These are phyloP conservation scores for Fusarium sp. DNA, from an alignment of 2,329 filamentous ascomycete species.

Conservation along the genomic window DNA sequence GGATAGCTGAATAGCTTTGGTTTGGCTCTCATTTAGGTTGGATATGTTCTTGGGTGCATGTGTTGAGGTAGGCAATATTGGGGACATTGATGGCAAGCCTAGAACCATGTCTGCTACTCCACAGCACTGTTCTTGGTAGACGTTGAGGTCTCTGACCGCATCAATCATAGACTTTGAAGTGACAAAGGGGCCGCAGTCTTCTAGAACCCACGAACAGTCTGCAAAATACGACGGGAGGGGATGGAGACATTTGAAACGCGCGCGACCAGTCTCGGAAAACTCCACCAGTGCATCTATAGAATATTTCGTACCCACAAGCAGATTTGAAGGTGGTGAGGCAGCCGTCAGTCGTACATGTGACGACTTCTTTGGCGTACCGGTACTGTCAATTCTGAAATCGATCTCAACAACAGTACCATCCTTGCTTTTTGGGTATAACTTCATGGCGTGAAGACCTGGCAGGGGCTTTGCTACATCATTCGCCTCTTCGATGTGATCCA, in stretches of 20 bases:
- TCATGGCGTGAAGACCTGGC: neutral
- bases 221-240: slow-evolving; percentile 51
- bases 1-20: slow-evolving; percentile 29
- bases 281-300: slow-evolving; percentile 55
- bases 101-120: slow-evolving; percentile 42
- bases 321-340: slow-evolving; percentile 3
- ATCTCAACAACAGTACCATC: neutral
- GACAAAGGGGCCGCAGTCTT: slow-evolving; percentile 55
- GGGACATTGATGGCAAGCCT: neutral
- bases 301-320: slow-evolving; percentile 39
- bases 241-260: slow-evolving; percentile 53
- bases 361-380: neutral
- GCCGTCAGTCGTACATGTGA: slow-evolving; percentile 22
- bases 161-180: slow-evolving; percentile 54
- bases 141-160: slow-evolving; percentile 50
- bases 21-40: slow-evolving; percentile 35
- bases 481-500: slow-evolving; percentile 55
- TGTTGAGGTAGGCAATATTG: fast-evolving
- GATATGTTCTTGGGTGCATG: neutral
- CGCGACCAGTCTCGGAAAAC: slow-evolving; percentile 41
- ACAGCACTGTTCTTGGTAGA: slow-evolving; percentile 47
- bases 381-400: slow-evolving; percentile 19
- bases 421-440: neutral
- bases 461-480: neutral
- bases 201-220: slow-evolving; percentile 52